Evolutionary conservation across 1,284 basidiomycete genomes (phyloP).

Genomic region (Cystobasidium pallidum): DNA sequence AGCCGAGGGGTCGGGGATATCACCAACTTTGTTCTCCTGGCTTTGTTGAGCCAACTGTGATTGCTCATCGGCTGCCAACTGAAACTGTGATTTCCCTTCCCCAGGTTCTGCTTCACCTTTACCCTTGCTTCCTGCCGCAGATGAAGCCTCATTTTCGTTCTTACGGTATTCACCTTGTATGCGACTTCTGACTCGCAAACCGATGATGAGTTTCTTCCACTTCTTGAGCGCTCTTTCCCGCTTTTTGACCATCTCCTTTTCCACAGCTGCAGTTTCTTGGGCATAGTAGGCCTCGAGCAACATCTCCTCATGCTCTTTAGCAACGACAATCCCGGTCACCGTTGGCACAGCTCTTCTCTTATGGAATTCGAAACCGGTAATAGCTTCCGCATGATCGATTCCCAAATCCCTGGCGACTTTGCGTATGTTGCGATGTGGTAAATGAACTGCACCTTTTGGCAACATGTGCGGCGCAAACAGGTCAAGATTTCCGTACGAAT

Average conservation of each 20-base stretch:
- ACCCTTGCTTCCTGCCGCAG: neutral
- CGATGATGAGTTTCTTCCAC: slow-evolving; percentile 86
- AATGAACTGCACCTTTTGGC: slow-evolving; percentile 79
- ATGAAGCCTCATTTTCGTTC: neutral
- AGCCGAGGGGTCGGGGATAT: neutral
- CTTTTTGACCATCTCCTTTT: slow-evolving; percentile 74
- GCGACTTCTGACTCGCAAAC: slow-evolving; percentile 71
- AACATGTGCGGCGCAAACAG: slow-evolving; percentile 94
- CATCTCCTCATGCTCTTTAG: slow-evolving; percentile 73
- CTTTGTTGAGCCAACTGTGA: neutral
- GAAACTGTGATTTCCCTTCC: slow-evolving; percentile 31
- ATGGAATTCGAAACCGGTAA: slow-evolving; percentile 93
- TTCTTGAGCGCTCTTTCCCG: slow-evolving; percentile 81
- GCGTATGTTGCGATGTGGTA: slow-evolving; percentile 83
- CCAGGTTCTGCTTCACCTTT: slow-evolving; percentile 7
- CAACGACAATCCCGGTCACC: slow-evolving; percentile 83
- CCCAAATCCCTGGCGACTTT: slow-evolving; percentile 86
- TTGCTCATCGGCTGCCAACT: slow-evolving; percentile 17
- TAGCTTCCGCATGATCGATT: slow-evolving; percentile 90
- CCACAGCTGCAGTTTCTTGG: slow-evolving; percentile 73
- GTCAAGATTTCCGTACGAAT: slow-evolving; percentile 96
- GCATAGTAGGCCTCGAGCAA: slow-evolving; percentile 88
- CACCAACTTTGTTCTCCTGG: neutral
- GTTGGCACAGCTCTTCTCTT: slow-evolving; percentile 84
- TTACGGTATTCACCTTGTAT: slow-evolving; percentile 43